A percentile compares a stretch with the other conserved stretches of the same genome.
Evolutionary conservation across 2,329 filamentous ascomycete genomes (phyloP).

Genomic region (Curvularia eragrostidis): DNA sequence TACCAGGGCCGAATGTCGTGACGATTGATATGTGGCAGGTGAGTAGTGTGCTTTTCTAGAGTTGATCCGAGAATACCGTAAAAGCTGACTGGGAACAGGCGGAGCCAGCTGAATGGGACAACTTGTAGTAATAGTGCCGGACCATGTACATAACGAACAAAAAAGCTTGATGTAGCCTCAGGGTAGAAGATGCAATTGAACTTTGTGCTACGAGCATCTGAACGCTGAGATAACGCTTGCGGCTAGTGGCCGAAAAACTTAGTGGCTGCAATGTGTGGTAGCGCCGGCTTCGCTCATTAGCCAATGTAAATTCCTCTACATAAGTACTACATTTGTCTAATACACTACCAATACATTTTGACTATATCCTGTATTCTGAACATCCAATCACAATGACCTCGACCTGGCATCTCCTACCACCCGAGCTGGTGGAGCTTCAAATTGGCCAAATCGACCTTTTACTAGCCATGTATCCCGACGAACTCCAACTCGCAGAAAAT

Average conservation of each 20-base stretch:
- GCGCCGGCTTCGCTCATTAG: conserved; percentile 10
- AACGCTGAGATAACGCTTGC: background rate
- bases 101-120: conserved; percentile 1
- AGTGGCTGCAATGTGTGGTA: background rate
- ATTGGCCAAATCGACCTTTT: conserved; percentile 40
- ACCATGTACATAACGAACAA: background rate
- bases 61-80: background rate
- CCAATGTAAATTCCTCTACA: background rate
- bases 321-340: background rate
- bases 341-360: background rate
- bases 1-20: conserved; percentile 28
- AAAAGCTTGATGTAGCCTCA: background rate
- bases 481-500: conserved; percentile 21
- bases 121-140: too few relatives aligned
- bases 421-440: conserved; percentile 36
- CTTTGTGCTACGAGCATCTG: background rate
- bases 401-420: conserved; percentile 30
- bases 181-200: background rate
- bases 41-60: conserved; percentile 2
- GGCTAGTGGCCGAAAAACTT: conserved; percentile 16
- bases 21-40: conserved; percentile 40
- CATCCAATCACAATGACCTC: background rate
- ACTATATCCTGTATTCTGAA: too few relatives aligned
- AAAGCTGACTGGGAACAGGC: conserved; percentile 7
- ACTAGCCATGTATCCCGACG: conserved; percentile 39